Evolutionary conservation across 169 alveolate genomes (phyloP).

Genomic region (Toxoplasma gondii): DNA sequence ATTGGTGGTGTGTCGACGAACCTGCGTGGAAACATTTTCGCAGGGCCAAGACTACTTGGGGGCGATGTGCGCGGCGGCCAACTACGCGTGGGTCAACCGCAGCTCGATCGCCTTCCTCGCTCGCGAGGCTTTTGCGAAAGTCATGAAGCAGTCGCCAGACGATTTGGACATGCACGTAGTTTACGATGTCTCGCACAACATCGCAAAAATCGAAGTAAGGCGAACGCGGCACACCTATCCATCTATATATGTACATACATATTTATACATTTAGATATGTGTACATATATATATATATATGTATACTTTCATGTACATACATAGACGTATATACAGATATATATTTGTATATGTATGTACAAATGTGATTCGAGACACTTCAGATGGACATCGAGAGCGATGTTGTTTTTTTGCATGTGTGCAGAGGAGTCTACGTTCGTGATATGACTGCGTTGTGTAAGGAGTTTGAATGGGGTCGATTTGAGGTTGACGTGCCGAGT

Average conservation of each 20-base stretch:
- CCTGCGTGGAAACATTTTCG: no score
- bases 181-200: slow-evolving; percentile 90
- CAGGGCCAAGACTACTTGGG: slow-evolving; percentile 85
- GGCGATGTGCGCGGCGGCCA: slow-evolving; percentile 91
- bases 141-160: slow-evolving; percentile 83
- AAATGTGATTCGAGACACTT: no score
- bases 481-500: no score
- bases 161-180: slow-evolving; percentile 92
- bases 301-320: not conserved
- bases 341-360: no score
- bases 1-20: no score
- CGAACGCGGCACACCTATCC: not conserved
- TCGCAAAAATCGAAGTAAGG: slow-evolving; percentile 86
- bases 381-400: no score
- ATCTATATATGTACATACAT: not conserved
- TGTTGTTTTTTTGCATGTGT: not conserved
- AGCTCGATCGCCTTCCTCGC: slow-evolving; percentile 75
- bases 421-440: not conserved
- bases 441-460: not conserved
- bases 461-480: no score
- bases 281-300: not conserved
- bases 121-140: slow-evolving; percentile 79
- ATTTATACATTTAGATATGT: not conserved
- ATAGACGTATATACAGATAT: not conserved
- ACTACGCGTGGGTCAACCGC: slow-evolving; percentile 92